Evolutionary conservation across 2,329 filamentous ascomycete genomes (phyloP).

Genomic region (Pestalotiopsis sp.): DNA sequence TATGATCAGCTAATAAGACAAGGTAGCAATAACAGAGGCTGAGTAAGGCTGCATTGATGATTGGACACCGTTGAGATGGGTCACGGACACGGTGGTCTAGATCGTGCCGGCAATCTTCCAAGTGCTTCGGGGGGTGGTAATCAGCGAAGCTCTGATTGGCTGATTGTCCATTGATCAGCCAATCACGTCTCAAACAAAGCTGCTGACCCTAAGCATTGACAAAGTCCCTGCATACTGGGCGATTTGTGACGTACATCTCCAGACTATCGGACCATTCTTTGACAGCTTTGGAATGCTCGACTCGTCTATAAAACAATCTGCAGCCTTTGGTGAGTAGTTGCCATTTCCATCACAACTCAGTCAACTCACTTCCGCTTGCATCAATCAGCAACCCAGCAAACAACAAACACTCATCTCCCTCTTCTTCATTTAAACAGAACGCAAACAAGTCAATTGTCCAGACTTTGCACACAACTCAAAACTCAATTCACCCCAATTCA

Average conservation of each 20-base stretch:
- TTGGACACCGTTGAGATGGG: background rate
- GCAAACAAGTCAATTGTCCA: background rate
- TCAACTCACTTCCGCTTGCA: background rate
- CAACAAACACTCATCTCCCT: background rate
- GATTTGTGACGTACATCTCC: slow-evolving; percentile 12
- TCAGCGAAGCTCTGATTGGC: background rate
- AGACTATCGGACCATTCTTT: slow-evolving; percentile 10
- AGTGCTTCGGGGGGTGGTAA: slow-evolving; percentile 3
- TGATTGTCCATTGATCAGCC: background rate
- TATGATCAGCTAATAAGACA: background rate
- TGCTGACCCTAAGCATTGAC: background rate
- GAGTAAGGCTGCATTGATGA: background rate
- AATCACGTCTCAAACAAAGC: background rate
- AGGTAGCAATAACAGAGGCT: background rate
- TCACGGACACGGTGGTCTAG: background rate
- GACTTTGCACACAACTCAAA: background rate
- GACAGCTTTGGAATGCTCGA: background rate
- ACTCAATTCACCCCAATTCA: background rate
- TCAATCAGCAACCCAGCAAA: background rate
- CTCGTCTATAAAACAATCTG: background rate
- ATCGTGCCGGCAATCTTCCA: background rate
- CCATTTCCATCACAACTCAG: background rate
- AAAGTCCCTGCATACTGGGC: slow-evolving; percentile 8
- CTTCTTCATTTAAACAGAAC: background rate
- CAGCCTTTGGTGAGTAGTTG: background rate